Evolutionary conservation across 1,139 yeast species (phyloP).

Genomic region (Yamadazyma membranifaciens): DNA sequence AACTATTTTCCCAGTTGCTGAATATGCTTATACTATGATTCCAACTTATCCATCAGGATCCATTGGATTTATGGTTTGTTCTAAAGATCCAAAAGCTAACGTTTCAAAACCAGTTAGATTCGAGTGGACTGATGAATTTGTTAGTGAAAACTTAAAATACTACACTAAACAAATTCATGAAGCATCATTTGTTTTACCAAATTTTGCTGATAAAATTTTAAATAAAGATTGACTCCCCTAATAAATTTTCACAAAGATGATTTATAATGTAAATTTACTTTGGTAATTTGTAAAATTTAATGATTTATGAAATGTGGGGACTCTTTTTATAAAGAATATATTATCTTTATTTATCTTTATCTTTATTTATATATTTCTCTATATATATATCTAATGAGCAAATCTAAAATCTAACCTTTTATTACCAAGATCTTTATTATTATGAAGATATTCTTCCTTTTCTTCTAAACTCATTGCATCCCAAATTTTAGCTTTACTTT

Average conservation of each 20-base stretch:
- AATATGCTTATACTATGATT: conserved; percentile 82
- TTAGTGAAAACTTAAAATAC: conserved; percentile 65
- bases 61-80: conserved; percentile 91
- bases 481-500: conserved; percentile 47
- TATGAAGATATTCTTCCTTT: conserved; percentile 38
- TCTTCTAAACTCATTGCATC: conserved; percentile 45
- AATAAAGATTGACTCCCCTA: conserved; percentile 21
- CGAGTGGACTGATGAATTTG: conserved; percentile 60
- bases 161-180: conserved; percentile 77
- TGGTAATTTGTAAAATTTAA: not conserved
- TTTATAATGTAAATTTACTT: not conserved
- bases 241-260: not conserved
- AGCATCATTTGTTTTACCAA: conserved; percentile 86
- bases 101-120: conserved; percentile 68
- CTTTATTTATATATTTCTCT: not conserved
- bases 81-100: conserved; percentile 64
- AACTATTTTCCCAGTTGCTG: conserved; percentile 82
- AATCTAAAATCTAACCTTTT: conserved; percentile 54
- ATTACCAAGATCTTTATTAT: conserved; percentile 51
- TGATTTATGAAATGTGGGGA: not conserved
- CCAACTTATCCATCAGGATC: conserved; percentile 96
- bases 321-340: not conserved
- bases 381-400: conserved; percentile 15
- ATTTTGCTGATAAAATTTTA: conserved; percentile 62
- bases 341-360: not conserved